Evolutionary conservation across 2,329 filamentous ascomycete species (phyloP).

Genomic region (Fusarium sp.): DNA sequence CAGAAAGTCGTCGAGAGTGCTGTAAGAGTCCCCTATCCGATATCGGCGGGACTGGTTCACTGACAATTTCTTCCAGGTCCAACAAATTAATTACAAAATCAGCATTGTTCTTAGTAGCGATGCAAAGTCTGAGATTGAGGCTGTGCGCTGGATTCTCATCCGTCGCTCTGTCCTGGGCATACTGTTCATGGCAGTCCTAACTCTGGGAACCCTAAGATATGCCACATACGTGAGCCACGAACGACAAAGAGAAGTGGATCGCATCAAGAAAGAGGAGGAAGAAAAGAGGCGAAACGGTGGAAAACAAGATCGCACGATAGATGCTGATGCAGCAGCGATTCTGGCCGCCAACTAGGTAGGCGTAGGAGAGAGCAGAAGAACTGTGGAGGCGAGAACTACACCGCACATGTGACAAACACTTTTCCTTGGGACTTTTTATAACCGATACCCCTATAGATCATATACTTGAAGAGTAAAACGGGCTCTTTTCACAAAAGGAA

Average conservation of each 20-base stretch:
- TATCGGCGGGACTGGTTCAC: not conserved
- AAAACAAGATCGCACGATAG: slow-evolving; percentile 58
- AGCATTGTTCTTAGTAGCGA: slow-evolving; percentile 90
- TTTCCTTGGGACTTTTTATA: slow-evolving; percentile 36
- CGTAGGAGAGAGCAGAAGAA: not conserved
- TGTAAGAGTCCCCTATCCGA: slow-evolving; percentile 58
- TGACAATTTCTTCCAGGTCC: slow-evolving; percentile 67
- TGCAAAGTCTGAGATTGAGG: slow-evolving; percentile 90
- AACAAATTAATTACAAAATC: slow-evolving; percentile 97
- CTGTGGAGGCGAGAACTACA: not conserved
- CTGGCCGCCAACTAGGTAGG: slow-evolving; percentile 64
- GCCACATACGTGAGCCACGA: slow-evolving; percentile 66
- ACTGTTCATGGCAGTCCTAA: slow-evolving; percentile 72
- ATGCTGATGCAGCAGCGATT: slow-evolving; percentile 67
- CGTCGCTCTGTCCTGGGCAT: slow-evolving; percentile 73
- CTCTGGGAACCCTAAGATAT: slow-evolving; percentile 69
- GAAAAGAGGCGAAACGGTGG: slow-evolving; percentile 57
- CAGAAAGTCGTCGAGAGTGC: slow-evolving; percentile 86
- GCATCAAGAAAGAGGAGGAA: slow-evolving; percentile 58
- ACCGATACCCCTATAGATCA: slow-evolving; percentile 48
- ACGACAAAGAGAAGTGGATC: slow-evolving; percentile 60
- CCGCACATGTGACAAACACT: slow-evolving; percentile 22
- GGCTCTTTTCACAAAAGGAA: not conserved
- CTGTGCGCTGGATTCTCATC: slow-evolving; percentile 85
- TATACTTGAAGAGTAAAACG: slow-evolving; percentile 24